These are phyloP conservation scores for Corchorus olitorius DNA, from an alignment of 345 rosid genomes.

Conservation along the genomic window DNA sequence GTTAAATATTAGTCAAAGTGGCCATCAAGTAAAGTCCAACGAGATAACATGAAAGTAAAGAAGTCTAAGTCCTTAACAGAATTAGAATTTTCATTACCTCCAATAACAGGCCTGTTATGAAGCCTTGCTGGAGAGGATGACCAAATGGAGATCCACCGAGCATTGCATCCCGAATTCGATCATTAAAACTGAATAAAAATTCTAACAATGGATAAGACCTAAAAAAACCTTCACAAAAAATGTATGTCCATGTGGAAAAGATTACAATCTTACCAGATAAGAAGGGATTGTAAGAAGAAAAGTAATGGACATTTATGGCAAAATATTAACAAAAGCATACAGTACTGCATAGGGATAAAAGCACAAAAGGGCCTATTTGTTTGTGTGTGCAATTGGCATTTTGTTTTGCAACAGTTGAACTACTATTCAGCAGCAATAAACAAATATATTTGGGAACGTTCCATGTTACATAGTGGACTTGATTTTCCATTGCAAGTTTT, in stretches of 20 bases:
- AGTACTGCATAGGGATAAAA: neutral
- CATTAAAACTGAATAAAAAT: conserved; percentile 73
- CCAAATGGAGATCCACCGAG: conserved; percentile 99
- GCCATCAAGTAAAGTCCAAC: neutral
- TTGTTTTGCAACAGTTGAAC: neutral
- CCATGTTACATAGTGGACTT: neutral
- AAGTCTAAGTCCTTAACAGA: neutral
- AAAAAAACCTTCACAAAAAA: neutral
- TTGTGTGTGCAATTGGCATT: neutral
- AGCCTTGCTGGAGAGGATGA: conserved; percentile 96
- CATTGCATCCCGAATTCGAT: conserved; percentile 94
- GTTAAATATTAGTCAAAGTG: neutral
- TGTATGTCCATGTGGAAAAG: neutral
- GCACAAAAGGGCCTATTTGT: neutral
- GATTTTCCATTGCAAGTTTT: neutral
- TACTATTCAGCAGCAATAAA: neutral
- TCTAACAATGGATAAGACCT: conserved; percentile 13
- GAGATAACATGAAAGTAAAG: neutral
- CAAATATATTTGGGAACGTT: neutral
- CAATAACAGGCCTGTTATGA: conserved; percentile 76
- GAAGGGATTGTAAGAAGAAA: neutral
- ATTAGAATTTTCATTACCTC: conserved; percentile 49
- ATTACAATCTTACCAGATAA: neutral
- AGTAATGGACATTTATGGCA: neutral
- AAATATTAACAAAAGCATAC: neutral